Conservation (phyloP, 306 rosid genomes). For the Dalbergia oliveri region DNA sequence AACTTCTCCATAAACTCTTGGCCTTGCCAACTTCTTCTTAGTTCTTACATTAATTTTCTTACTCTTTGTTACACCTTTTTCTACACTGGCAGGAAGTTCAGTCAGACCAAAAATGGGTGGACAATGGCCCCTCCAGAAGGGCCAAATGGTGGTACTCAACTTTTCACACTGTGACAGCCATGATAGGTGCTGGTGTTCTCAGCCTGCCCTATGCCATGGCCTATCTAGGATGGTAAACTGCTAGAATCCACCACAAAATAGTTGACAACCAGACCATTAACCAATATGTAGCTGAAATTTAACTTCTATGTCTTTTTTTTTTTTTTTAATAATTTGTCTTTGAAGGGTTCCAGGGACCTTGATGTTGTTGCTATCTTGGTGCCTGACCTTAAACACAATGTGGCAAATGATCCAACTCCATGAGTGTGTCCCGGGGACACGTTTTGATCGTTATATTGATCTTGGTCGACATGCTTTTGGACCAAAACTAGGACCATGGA, state of each 20-base stretch:
- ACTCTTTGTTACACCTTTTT: slow-evolving; percentile 6
- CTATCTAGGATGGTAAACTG: slow-evolving; percentile 85
- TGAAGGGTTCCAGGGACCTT: slow-evolving; percentile 91
- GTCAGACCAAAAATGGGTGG: slow-evolving; percentile 64
- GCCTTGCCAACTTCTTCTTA: not conserved
- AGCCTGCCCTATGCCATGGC: slow-evolving; percentile 96
- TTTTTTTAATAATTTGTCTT: not conserved
- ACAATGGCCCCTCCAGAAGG: slow-evolving; percentile 59
- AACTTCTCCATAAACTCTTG: slow-evolving; percentile 5
- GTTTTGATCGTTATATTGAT: slow-evolving; percentile 86
- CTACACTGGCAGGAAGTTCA: slow-evolving; percentile 57
- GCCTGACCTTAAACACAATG: slow-evolving; percentile 85
- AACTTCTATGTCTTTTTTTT: not conserved
- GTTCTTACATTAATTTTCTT: not conserved
- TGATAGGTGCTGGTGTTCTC: slow-evolving; percentile 95
- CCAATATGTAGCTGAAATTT: not conserved
- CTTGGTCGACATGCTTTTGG: slow-evolving; percentile 93
- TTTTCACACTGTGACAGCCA: slow-evolving; percentile 91
- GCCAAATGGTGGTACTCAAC: slow-evolving; percentile 99
- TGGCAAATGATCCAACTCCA: slow-evolving; percentile 98
- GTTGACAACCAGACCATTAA: too few relatives aligned
- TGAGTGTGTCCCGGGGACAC: slow-evolving; percentile 88
- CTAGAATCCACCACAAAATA: not conserved
- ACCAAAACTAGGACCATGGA: slow-evolving; percentile 85
- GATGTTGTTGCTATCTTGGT: slow-evolving; percentile 74